phyloP scores from a whole-genome alignment of 352 stramenopile species.

The Phytophthora sansomeana region DNA sequence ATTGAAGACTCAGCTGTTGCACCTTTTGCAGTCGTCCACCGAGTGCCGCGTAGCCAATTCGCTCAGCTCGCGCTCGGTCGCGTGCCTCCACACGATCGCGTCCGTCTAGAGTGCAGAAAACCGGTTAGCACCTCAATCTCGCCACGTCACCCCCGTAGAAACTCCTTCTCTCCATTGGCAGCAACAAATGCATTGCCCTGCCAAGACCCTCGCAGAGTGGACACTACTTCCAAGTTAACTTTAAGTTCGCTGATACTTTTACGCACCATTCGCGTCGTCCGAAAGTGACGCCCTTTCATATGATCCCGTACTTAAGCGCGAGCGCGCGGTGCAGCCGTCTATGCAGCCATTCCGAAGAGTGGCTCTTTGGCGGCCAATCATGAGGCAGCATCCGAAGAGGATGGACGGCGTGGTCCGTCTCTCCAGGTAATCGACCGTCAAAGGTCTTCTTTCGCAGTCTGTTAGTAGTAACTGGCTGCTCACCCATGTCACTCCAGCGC shows the following conservation, averaged over 20 bases:
- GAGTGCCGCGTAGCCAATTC: constrained; percentile 47
- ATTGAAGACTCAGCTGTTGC: neutral
- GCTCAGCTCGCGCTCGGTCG: constrained; percentile 49
- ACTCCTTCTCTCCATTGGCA: neutral
- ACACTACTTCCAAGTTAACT: too few species aligned
- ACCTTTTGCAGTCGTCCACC: constrained; percentile 72
- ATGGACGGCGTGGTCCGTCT: neutral
- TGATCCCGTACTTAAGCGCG: constrained; percentile 24
- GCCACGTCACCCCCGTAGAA: neutral
- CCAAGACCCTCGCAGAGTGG: too few species aligned
- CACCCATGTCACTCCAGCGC: constrained; percentile 12
- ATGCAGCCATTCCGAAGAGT: constrained; percentile 28
- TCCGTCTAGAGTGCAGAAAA: constrained; percentile 48
- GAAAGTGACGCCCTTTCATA: neutral
- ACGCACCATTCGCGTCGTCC: constrained; percentile 13
- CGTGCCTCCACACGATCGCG: constrained; percentile 68
- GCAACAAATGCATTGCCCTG: too few species aligned
- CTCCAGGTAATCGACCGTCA: neutral
- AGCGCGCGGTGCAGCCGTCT: too few species aligned
- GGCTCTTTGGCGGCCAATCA: constrained; percentile 32
- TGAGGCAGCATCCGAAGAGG: constrained; percentile 1
- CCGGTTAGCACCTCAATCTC: neutral
- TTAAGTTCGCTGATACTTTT: too few species aligned
- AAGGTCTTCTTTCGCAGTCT: neutral
- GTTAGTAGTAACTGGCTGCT: constrained; percentile 1